Conservation (phyloP, 192 early-diverging fungal species). For the Haplosporangium gracile region DNA sequence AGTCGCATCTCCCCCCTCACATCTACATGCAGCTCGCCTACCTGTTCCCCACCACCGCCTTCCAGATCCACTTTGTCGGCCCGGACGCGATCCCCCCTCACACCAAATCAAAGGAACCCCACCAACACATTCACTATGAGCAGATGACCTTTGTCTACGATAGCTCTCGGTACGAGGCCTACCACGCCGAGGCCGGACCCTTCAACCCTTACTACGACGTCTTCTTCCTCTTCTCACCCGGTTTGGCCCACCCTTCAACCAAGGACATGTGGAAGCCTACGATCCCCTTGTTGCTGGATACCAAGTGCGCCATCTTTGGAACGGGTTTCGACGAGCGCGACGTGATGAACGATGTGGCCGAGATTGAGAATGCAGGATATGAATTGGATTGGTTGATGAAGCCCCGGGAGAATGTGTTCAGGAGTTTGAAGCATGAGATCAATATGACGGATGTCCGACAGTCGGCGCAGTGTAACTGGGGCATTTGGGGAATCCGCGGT, state of each 20-base stretch:
- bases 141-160: slow-evolving; percentile 78
- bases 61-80: slow-evolving; percentile 86
- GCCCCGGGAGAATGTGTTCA: slow-evolving; percentile 75
- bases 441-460: slow-evolving; percentile 79
- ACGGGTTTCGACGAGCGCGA: slow-evolving; percentile 83
- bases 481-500: slow-evolving; percentile 84
- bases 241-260: slow-evolving; percentile 72
- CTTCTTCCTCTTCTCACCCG: slow-evolving; percentile 86
- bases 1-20: slow-evolving; percentile 80
- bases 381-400: slow-evolving; percentile 83
- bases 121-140: slow-evolving; percentile 61
- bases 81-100: slow-evolving; percentile 74
- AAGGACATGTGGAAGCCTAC: slow-evolving; percentile 76
- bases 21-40: slow-evolving; percentile 81
- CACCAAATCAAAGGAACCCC: slow-evolving; percentile 42
- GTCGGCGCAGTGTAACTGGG: slow-evolving; percentile 82
- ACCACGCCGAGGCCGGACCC: slow-evolving; percentile 65
- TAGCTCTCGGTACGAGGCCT: slow-evolving; percentile 75
- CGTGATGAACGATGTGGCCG: slow-evolving; percentile 69
- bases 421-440: slow-evolving; percentile 80
- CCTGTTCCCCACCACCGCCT: slow-evolving; percentile 77
- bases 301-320: slow-evolving; percentile 83
- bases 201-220: slow-evolving; percentile 86
- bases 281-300: slow-evolving; percentile 74
- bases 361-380: slow-evolving; percentile 46